Conservation (phyloP, 495 filamentous ascomycete species). For the Talaromyces liani region DNA sequence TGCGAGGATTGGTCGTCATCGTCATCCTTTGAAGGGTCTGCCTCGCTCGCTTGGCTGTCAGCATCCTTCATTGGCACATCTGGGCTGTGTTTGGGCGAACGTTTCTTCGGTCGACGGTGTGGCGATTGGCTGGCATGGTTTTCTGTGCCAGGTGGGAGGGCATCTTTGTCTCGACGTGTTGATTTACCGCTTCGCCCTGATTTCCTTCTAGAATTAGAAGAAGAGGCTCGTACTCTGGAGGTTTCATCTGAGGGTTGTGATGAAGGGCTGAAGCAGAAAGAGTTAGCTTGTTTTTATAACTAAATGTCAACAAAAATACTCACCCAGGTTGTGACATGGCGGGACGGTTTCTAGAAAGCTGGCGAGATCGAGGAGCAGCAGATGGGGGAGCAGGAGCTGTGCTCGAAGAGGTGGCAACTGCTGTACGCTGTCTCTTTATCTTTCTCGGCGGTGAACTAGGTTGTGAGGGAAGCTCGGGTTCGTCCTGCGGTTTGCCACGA, state of each 20-base stretch:
- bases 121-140: slow-evolving; percentile 30
- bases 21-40: slow-evolving; percentile 20
- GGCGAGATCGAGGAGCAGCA: slow-evolving; percentile 41
- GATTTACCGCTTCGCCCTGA: slow-evolving; percentile 48
- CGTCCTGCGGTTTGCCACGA: slow-evolving; percentile 29
- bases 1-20: slow-evolving; percentile 31
- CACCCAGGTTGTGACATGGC: slow-evolving; percentile 85
- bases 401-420: slow-evolving; percentile 21
- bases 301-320: background rate
- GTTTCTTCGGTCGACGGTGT: slow-evolving; percentile 47
- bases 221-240: slow-evolving; percentile 30
- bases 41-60: slow-evolving; percentile 32
- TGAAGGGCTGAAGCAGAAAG: slow-evolving; percentile 24
- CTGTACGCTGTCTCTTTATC: slow-evolving; percentile 35
- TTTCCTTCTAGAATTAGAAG: slow-evolving; percentile 57
- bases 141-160: background rate
- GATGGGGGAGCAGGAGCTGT: slow-evolving; percentile 20
- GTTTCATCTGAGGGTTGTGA: slow-evolving; percentile 36
- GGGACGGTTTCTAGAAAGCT: slow-evolving; percentile 55
- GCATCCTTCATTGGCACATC: slow-evolving; percentile 46
- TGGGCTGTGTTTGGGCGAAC: slow-evolving; percentile 41
- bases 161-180: slow-evolving; percentile 15
- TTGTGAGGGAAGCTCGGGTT: slow-evolving; percentile 31
- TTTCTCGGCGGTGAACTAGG: slow-evolving; percentile 35
- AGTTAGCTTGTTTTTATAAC: background rate